Evolutionary conservation across 179 eudicot species (phyloP), one percentile per base, ranked within the genome.

Genomic region (Silene vulgaris): DNA sequence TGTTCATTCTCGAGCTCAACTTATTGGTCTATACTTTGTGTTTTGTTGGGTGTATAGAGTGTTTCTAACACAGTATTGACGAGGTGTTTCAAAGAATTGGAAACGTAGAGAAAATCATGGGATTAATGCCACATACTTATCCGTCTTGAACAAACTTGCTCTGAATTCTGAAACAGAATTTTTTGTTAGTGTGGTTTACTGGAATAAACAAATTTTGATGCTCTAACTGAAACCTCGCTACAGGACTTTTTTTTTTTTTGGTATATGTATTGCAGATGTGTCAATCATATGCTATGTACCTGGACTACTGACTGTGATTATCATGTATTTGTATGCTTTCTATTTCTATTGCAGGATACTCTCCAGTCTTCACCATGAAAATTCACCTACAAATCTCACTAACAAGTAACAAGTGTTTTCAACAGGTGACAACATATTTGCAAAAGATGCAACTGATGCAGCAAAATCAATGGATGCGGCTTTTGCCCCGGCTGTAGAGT

Each of bases 381-480:
- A 35, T 35, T 35, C 40, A 35, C 40, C 40, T 35, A 35, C 40
- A 35, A 7, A 35, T 35, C 40, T 35, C 40, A 35, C 40, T 35
- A 35, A 35, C 40, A 35, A 35, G 62, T n/a, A 13, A 5, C 20
- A 61, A 3, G 45, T 69, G n/a, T 12, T 45, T 43, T 69, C 60
- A 20, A 78, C 86, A 93, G 98, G 98, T 67, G 98, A 94, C 83
- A 94, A 94, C 76, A 94, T 94, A 21, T 89, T 26, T 72, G 96
- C 91, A 62, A 60, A 30, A 74, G 98, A 94, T 83, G 80, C 92
- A 30, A 79, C 81, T 28, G 84, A 94, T 82, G 74, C 97, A n/a
- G 85, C 76, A 32, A 79, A 86, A 35, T 94, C 98, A 4, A 75
- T 94, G 89, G 83, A 94, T 67, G 88, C 88, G 65, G 96, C 92